phyloP scores from a whole-genome alignment of 805 yeast species.

The Yarrowia osloensis region DNA sequence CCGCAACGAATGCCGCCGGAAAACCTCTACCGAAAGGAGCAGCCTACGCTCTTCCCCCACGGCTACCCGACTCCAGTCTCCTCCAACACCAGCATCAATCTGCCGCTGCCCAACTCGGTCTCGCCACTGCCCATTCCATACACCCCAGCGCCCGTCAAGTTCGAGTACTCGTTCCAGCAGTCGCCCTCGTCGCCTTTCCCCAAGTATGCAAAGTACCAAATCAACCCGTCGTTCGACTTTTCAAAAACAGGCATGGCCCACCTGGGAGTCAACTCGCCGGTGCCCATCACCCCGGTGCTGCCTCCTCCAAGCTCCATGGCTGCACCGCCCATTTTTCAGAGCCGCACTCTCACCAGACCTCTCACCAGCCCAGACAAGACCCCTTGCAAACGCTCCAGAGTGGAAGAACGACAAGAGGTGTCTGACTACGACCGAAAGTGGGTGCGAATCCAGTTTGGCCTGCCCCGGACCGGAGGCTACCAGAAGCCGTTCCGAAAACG shows the following conservation, averaged over 20 bases:
- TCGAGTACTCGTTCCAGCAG: constrained; percentile 5
- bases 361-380: constrained; percentile 2
- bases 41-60: not conserved
- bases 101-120: not conserved
- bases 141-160: constrained; percentile 5
- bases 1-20: constrained; percentile 5
- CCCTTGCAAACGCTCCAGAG: not conserved
- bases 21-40: not conserved
- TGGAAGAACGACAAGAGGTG: constrained; percentile 5
- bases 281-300: not conserved
- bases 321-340: constrained; percentile 10
- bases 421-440: constrained; percentile 20
- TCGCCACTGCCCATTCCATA: constrained; percentile 1
- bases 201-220: constrained; percentile 12
- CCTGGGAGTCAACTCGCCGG: constrained; percentile 1
- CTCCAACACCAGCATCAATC: constrained; percentile 7
- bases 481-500: constrained; percentile 6
- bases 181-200: constrained; percentile 6
- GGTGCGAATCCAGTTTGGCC: constrained; percentile 18
- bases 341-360: not conserved
- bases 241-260: constrained; percentile 17
- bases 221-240: constrained; percentile 16
- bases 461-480: constrained; percentile 14
- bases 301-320: constrained; percentile 14
- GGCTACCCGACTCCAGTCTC: constrained; percentile 17